Evolutionary conservation across 2,329 filamentous ascomycete genomes (phyloP).

Genomic region (Albophoma yamanashiensis): DNA sequence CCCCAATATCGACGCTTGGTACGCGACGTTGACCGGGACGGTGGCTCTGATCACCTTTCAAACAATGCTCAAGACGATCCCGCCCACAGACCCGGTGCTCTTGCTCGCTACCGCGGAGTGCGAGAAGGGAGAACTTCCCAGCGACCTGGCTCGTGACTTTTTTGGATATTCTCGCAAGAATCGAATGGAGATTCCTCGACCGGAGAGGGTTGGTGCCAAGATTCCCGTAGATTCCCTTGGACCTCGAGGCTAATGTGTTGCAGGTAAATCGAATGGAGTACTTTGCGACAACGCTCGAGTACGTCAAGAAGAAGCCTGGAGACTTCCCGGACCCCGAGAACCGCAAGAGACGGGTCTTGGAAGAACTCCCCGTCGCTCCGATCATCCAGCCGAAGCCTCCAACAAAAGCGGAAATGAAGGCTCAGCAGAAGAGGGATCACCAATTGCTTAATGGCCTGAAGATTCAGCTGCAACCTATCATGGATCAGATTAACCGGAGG

Average conservation of each 20-base stretch:
- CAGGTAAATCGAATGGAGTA: constrained; percentile 62
- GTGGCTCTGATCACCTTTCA: constrained; percentile 72
- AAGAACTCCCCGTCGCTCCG: constrained; percentile 65
- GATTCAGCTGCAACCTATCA: constrained; percentile 81
- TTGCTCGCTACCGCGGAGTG: constrained; percentile 77
- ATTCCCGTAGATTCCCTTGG: neutral
- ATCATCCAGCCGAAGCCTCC: constrained; percentile 55
- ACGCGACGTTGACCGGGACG: constrained; percentile 48
- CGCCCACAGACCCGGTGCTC: constrained; percentile 84
- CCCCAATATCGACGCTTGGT: constrained; percentile 84
- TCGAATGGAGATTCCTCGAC: constrained; percentile 57
- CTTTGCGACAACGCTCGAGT: constrained; percentile 63
- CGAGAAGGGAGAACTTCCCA: constrained; percentile 49
- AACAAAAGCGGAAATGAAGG: constrained; percentile 71
- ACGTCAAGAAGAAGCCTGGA: constrained; percentile 66
- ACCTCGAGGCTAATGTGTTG: neutral
- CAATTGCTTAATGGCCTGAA: constrained; percentile 80
- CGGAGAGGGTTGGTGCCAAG: constrained; percentile 42
- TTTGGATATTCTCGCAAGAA: constrained; percentile 83
- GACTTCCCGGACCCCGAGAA: constrained; percentile 83
- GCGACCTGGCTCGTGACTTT: constrained; percentile 58
- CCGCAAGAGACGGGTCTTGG: constrained; percentile 76
- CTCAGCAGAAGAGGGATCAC: constrained; percentile 71
- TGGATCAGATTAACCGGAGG: constrained; percentile 89
- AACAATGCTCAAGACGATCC: constrained; percentile 68